Evolutionary conservation across 495 filamentous ascomycete genomes (phyloP), one percentile per base, ranked within the genome.

Genomic region (Aspergillus coremiiformis): DNA sequence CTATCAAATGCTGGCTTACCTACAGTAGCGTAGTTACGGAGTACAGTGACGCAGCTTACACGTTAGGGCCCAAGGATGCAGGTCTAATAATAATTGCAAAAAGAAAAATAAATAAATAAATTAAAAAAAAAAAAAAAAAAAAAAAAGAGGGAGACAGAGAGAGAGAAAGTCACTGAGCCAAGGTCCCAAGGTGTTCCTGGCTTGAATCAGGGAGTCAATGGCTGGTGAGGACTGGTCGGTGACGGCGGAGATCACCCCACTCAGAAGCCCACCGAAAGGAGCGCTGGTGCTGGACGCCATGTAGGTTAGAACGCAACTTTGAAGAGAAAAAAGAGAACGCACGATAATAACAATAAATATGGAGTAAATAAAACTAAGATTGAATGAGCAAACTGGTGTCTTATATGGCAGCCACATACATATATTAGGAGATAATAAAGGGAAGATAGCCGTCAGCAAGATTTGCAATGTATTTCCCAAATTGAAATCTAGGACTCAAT

Each of bases 151-250:
- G 17, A 35, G 23, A 19, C 39, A 21, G 27, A 46, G 27, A 12
- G 7, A 56, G 53, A 52, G 55, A 51, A 51, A 39, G 26, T 42
- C 32, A 26, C 43, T 33, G 51, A 48, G 52, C 57, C 56, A 60
- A 63, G 60, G 47, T 49, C 47, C 60, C 54, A 54, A 63, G 60
- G 60, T 63, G 60, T 63, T 63, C 60, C 56, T 59, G 60, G 60
- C 52, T 49, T 58, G 54, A 57, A 52, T 55, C 53, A 57, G 60
- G 55, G 54, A 63, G 57, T 46, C 50, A 57, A 56, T 61, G 56
- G 56, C 56, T 59, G 56, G 60, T 50, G 47, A 59, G 45, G 51
- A 63, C 56, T 62, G 54, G 60, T 56, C 49, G 60, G 52, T 37
- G 39, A 54, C 30, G 45, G 43, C 54, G 56, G 60, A 63, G 60